Percentiles rank a stretch among this genome's conserved stretches.
Conservation (phyloP, 169 alveolate species). For the Plasmodium fragile region DNA sequence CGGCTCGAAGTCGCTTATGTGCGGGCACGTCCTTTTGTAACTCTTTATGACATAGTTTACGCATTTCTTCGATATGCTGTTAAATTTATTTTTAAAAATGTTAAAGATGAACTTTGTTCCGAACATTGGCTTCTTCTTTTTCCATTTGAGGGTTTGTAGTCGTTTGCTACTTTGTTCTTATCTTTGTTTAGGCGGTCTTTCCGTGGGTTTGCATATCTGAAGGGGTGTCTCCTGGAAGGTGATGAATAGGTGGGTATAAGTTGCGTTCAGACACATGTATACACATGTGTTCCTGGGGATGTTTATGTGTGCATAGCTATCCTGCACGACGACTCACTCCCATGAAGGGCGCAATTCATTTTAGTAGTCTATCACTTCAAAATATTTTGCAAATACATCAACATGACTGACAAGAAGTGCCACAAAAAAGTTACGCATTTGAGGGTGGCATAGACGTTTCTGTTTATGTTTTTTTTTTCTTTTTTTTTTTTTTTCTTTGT, state of each 20-base stretch:
- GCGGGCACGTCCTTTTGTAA: constrained; percentile 76
- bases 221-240: not conserved
- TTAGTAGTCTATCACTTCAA: not conserved
- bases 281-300: not conserved
- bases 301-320: not conserved
- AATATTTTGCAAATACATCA: constrained; percentile 10
- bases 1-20: constrained; percentile 77
- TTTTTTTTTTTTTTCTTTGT: constrained; percentile 1
- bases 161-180: not conserved
- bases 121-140: constrained; percentile 34
- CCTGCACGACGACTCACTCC: not conserved
- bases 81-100: constrained; percentile 60
- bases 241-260: not conserved
- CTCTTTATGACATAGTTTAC: constrained; percentile 47
- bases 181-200: not conserved
- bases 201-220: constrained; percentile 2
- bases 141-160: not conserved
- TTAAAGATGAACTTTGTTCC: constrained; percentile 66
- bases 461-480: not conserved
- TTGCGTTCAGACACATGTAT: not conserved
- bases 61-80: constrained; percentile 50
- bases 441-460: not conserved
- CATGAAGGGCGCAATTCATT: not conserved
- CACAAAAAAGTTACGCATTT: not conserved
- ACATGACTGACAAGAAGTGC: not conserved